phyloP scores from a whole-genome alignment of 768 basidiomycete species.

The Kondoa subrosea region DNA sequence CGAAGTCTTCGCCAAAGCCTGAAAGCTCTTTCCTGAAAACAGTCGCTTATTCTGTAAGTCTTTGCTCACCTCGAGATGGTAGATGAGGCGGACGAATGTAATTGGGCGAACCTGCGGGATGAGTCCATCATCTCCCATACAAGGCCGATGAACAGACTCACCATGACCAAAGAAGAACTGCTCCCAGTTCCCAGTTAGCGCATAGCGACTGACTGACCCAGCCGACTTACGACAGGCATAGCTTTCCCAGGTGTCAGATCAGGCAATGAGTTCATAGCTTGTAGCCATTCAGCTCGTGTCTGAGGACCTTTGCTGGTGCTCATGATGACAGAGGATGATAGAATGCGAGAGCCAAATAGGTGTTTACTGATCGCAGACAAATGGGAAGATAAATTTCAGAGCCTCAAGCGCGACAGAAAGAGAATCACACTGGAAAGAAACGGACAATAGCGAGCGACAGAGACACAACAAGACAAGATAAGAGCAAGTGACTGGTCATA shows the following conservation, averaged over 20 bases:
- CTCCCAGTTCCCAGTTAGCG: not conserved
- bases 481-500: too few species aligned
- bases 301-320: not conserved
- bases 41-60: not conserved
- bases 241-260: constrained; percentile 33
- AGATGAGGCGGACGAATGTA: not conserved
- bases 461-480: too few species aligned
- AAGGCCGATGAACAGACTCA: constrained; percentile 29
- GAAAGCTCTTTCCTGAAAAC: not conserved
- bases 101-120: not conserved
- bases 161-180: constrained; percentile 60
- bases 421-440: too few species aligned
- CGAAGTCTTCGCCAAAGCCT: not conserved
- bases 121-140: not conserved
- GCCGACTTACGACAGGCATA: too few species aligned
- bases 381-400: too few species aligned
- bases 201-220: too few species aligned
- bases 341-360: not conserved
- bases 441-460: too few species aligned
- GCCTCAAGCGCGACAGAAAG: too few species aligned
- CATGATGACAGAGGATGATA: not conserved
- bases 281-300: constrained; percentile 22
- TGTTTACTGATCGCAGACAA: too few species aligned
- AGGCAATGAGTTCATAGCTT: constrained; percentile 21
- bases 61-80: not conserved